Evolutionary conservation across 2,329 filamentous ascomycete species (phyloP), one percentile per base, ranked within the genome.

Genomic region (Alternaria ethzedia): DNA sequence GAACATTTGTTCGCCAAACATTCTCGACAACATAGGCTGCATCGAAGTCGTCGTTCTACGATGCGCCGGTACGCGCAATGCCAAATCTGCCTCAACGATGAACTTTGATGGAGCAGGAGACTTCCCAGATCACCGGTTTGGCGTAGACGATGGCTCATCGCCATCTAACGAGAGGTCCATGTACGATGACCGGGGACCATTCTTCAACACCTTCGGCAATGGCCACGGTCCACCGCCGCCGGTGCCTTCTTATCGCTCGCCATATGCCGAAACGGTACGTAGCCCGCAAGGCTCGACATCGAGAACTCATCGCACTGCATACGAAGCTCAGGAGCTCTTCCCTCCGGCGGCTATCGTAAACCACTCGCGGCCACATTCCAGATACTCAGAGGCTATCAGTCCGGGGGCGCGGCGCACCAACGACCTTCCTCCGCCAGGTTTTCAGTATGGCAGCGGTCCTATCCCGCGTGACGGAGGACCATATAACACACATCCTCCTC

Each of bases 11-110:
- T 73, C 75, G 3, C 64, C 74, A 4, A 71, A 79, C 23, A 71
- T 78, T 12, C 54, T 79, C 2, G 70, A 81, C 3, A 82, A 82
- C 51, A 73, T 84, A 20, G 83, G 83, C 36, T 82, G 78, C 15
- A 85, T 86, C 30, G 83, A 85, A 66, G 80, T 86, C 15, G 70
- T 85, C 4, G 78, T 85, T 4, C 72, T 85, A 17, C 80, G 83
- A 28, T 84, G 82, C 64, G 78, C 76, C 30, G 74, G 75, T 2
- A 28, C 64, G 25, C 73, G 73, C 15, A 65, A 63, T 47, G 65
- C 63, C 21, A 70, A 70, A 54, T 66, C 65, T 13, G 56, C 63
- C 26, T 61, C 66, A 4, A 58, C 63, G 11, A 71, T 78, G 67
- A 74, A 75, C 41, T 49, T 78, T n/a, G 75, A 79, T 49, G 75